Base-by-base conservation (phyloP, 495 filamentous ascomycete genomes). In the Hyaloscypha variabilis region DNA sequence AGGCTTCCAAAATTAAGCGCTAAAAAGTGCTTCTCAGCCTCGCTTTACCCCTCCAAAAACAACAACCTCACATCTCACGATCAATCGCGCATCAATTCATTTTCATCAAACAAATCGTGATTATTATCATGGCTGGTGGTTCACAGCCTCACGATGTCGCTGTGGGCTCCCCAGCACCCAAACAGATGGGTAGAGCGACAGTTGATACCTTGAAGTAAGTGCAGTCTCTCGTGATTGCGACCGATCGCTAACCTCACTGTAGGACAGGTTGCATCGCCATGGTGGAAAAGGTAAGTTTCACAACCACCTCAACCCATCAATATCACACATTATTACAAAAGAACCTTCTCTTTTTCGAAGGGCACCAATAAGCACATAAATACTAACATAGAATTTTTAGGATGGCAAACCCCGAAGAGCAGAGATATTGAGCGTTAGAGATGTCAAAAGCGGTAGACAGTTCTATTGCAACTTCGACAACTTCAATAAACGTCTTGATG, bases 381-480 rank as follows among this genome's bases (percentile, higher is more conserved):
- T 46, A 46, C n/a, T 30, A 51, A 59, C 26, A 14, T 26, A 36
- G 10, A 34, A n/a, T n/a, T 60, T 30, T 64, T 69, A 92, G 89
- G 91, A 96, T 76, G 92, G 92, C 54, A 88, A 93, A 74, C 81
- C 89, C 61, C 88, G 95, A 58, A 93, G 92, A 78, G 95, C 95
- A 58, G 95, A 97, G 76, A 97, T 99, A 63, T 77, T 99, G 14
- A 92, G 90, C 28, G 94, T 97, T 51, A 85, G 88, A 70, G 90
- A 90, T 57, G 88, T 90, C 8, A 94, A 95, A 70, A 92, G 91
- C 68, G 87, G 90, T 5, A 88, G 89, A 56, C 88, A 90, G 61
- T 97, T 93, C 73, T 97, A 97, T 74, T 94, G 97, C 70, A 96
- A 99, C 76, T 99, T 98, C 77, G 92, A 97, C 64, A 96, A 97